These are phyloP conservation scores for Danielia reshetovae DNA, from an alignment of 805 yeast species.

Conservation along the genomic window DNA sequence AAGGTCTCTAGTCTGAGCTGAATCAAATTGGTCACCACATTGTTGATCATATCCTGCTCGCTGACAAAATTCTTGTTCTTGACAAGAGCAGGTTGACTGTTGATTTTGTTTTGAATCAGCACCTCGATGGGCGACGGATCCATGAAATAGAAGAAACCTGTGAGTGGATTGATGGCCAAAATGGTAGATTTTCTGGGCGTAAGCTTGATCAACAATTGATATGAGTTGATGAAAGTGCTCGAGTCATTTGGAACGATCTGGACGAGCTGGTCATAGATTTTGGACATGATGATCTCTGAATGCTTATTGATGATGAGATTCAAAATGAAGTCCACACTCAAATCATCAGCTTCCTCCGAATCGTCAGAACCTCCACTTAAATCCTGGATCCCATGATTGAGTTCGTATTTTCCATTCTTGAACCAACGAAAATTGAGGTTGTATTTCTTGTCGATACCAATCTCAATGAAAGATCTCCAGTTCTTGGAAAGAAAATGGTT, in stretches of 20 bases:
- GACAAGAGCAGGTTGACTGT: constrained; percentile 17
- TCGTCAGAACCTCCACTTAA: constrained; percentile 5
- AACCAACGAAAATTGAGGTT: constrained; percentile 59
- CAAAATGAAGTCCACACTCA: constrained; percentile 33
- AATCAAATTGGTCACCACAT: constrained; percentile 34
- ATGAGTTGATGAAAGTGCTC: constrained; percentile 22
- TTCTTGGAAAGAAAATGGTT: constrained; percentile 40
- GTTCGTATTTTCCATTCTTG: constrained; percentile 46
- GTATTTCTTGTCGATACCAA: constrained; percentile 50
- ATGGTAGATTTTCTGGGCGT: constrained; percentile 30
- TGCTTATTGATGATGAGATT: constrained; percentile 37
- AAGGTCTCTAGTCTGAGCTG: constrained; percentile 48
- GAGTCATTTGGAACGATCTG: constrained; percentile 12
- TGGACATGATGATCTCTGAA: constrained; percentile 29
- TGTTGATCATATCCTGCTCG: constrained; percentile 29
- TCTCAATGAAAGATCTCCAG: constrained; percentile 53
- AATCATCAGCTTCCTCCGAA: constrained; percentile 23
- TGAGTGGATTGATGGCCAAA: constrained; percentile 37
- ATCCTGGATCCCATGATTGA: constrained; percentile 16
- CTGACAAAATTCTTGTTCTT: constrained; percentile 21
- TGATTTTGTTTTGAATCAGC: constrained; percentile 28
- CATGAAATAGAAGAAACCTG: constrained; percentile 38
- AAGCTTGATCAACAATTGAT: constrained; percentile 31
- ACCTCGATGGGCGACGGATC: constrained; percentile 38
- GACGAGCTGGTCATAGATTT: constrained; percentile 16